Evolutionary conservation across 495 filamentous ascomycete species (phyloP).

Genomic region (Recurvomyces mirabilis): DNA sequence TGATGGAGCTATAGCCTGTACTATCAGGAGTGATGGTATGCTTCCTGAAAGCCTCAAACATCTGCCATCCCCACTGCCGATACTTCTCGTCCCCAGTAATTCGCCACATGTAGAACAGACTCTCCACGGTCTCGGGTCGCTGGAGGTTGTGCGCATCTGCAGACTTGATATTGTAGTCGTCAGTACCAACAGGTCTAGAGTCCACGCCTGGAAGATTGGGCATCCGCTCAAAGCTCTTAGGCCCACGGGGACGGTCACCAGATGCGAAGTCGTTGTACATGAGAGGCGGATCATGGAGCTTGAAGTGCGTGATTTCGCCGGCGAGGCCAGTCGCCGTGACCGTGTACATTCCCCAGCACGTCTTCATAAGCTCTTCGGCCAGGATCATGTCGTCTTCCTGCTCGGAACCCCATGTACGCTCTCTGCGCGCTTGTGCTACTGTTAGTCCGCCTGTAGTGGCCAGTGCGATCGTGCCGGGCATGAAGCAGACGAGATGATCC

Average conservation of each 20-base stretch:
- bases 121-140: constrained; percentile 89
- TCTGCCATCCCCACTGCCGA: constrained; percentile 95
- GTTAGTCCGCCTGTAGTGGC: constrained; percentile 70
- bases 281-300: constrained; percentile 52
- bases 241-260: constrained; percentile 2
- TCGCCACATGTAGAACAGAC: constrained; percentile 95
- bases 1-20: constrained; percentile 66
- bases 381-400: constrained; percentile 78
- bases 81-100: constrained; percentile 89
- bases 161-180: constrained; percentile 66
- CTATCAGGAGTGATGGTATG: constrained; percentile 65
- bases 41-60: constrained; percentile 85
- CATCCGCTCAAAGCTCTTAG: not conserved
- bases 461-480: constrained; percentile 89
- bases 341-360: constrained; percentile 95
- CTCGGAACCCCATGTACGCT: constrained; percentile 57
- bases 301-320: constrained; percentile 84
- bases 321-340: constrained; percentile 79
- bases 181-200: constrained; percentile 13
- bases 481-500: constrained; percentile 97
- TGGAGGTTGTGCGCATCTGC: constrained; percentile 87
- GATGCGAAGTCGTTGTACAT: constrained; percentile 39
- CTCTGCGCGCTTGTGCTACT: constrained; percentile 61
- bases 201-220: constrained; percentile 8
- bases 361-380: constrained; percentile 82